Conservation (phyloP, 1,284 basidiomycete genomes). For the Boletus semigastroideus region DNA sequence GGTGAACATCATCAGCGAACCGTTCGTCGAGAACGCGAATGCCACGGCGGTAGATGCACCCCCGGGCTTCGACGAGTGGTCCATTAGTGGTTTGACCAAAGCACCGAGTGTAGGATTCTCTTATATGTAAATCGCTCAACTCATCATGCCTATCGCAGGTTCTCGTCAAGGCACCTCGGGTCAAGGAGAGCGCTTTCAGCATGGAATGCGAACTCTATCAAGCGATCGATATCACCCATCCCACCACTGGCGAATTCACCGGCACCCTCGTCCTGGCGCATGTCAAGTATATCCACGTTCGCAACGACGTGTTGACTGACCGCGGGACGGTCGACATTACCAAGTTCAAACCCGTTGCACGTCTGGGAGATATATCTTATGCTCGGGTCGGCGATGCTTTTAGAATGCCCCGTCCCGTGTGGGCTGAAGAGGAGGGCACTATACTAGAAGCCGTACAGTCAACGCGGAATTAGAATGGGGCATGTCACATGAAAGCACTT, state of each 20-base stretch:
- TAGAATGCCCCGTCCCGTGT: slow-evolving; percentile 46
- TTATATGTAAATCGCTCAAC: neutral
- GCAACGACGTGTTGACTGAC: slow-evolving; percentile 45
- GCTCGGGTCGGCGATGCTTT: slow-evolving; percentile 45
- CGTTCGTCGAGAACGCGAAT: no score
- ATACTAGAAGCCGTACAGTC: slow-evolving; percentile 4
- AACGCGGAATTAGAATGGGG: neutral
- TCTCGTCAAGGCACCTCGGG: slow-evolving; percentile 59
- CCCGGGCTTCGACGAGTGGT: no score
- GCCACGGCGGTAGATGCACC: no score
- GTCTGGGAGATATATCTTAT: slow-evolving; percentile 60
- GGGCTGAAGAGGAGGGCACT: slow-evolving; percentile 47
- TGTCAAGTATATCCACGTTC: slow-evolving; percentile 64
- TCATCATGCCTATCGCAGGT: slow-evolving; percentile 31
- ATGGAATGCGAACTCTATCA: slow-evolving; percentile 69
- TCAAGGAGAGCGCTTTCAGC: slow-evolving; percentile 69
- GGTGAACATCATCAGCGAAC: no score
- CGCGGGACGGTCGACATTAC: slow-evolving; percentile 47
- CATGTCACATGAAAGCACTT: neutral
- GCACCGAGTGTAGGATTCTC: slow-evolving; percentile 44
- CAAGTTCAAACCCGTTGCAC: slow-evolving; percentile 52
- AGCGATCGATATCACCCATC: slow-evolving; percentile 45
- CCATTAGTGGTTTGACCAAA: slow-evolving; percentile 66
- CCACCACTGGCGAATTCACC: slow-evolving; percentile 34
- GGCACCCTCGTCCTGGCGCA: slow-evolving; percentile 56